Evolutionary conservation across 371 early-diverging fungal species (phyloP), one percentile per base, ranked within the genome.

Genomic region (Mortierella sp.): DNA sequence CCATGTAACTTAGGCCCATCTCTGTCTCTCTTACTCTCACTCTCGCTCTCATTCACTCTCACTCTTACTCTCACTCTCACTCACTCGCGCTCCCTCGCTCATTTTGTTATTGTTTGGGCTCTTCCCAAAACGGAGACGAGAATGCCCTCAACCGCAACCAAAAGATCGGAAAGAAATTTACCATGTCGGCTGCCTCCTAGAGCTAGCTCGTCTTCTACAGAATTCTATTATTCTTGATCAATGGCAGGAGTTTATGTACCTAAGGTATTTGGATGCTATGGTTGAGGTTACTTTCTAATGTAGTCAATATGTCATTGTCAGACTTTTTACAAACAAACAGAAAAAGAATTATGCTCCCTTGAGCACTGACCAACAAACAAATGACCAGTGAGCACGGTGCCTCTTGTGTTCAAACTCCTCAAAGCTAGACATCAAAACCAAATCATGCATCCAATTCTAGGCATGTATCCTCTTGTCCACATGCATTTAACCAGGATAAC

Each of bases 361-460:
- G 61, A 68, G 68, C 68, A 68, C 68, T 68, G 68, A 61, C 68
- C 68, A 68, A 65, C 42, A 29, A 10, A 31, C 45, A 61, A 42
- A 61, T 37, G 40, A 35, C 34, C 19, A 26, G 23, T 31, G 61
- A 45, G 61, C 45, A 61, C 45, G 4, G 45, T 45, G 32, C 40
- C 23, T 47, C 61, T 42, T 42, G 35, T 13, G 19, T 47, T 42
- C 26, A 60, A 28, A 60, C 34, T 57, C 58, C 29, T 57, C 58
- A 40, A 40, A 7, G 55, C 55, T 55, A 35, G 34, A 58, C 2
- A 29, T 28, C 43, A 32, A 61, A 53, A 29, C 35, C 53, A 37
- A 29, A n/a, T 58, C 19, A 47, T n/a, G 58, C 61, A 19, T 28
- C 10, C 43, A 43, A 23, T 61, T 61, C 62, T 61, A 47, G 49